Percentiles rank a stretch among this genome's conserved stretches.
These are phyloP conservation scores for Adansonia digitata DNA, from an alignment of 345 rosid species.

Conservation along the genomic window DNA sequence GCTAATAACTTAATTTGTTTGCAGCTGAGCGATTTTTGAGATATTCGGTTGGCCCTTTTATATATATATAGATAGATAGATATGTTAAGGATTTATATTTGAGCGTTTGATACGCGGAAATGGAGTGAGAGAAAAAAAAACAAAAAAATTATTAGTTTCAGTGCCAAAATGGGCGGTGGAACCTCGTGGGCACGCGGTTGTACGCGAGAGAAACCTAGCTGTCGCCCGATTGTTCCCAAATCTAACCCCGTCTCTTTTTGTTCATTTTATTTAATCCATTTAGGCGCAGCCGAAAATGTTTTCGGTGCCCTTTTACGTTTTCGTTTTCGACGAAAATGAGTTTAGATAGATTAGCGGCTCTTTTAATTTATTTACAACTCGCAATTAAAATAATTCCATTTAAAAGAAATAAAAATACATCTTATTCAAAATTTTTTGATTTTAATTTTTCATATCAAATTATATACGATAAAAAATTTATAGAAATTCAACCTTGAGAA, in stretches of 20 bases:
- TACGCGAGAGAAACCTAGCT: conserved; percentile 21
- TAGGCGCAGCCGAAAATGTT: too few species aligned
- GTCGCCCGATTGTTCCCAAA: conserved; percentile 2
- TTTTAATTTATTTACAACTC: not conserved
- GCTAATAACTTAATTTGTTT: not conserved
- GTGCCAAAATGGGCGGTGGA: conserved; percentile 15
- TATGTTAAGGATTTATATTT: too few species aligned
- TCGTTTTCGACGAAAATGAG: not conserved
- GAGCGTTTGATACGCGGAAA: not conserved
- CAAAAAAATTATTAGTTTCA: not conserved
- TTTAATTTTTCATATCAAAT: too few species aligned
- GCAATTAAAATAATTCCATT: too few species aligned
- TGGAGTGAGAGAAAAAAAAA: not conserved
- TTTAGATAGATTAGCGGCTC: not conserved
- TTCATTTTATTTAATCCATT: too few species aligned
- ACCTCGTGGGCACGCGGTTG: conserved; percentile 19
- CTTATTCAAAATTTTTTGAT: too few species aligned
- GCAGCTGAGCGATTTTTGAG: conserved; percentile 6
- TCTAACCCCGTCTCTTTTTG: conserved; percentile 4
- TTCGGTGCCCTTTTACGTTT: too few species aligned
- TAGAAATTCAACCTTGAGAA: too few species aligned
- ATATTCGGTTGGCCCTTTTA: not conserved
- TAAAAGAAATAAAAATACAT: too few species aligned
- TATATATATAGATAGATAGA: too few species aligned
- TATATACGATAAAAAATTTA: too few species aligned